Evolutionary conservation across 2,329 filamentous ascomycete species (phyloP).

Genomic region (Dryadomyces quercus-mongolicae): DNA sequence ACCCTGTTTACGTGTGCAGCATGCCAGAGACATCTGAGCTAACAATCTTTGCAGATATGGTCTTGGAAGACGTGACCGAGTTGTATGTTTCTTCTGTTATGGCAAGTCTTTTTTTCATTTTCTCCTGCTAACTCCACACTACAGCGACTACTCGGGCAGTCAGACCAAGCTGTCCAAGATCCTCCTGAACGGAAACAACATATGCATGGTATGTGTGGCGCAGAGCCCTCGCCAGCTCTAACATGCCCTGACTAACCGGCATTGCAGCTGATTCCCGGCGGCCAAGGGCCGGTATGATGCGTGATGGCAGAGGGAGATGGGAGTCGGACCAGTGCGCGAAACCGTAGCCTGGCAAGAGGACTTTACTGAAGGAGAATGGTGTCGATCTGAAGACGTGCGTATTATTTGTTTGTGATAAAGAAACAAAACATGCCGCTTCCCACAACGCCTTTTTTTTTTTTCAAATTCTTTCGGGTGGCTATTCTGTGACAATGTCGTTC

Average conservation of each 20-base stretch:
- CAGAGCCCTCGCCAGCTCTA: too few species aligned
- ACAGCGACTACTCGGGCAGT: conserved; percentile 78
- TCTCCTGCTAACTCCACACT: not conserved
- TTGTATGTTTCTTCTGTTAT: conserved; percentile 46
- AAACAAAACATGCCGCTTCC: not conserved
- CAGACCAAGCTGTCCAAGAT: conserved; percentile 90
- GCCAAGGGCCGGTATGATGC: conserved; percentile 48
- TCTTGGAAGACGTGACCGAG: conserved; percentile 92
- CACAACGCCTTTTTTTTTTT: not conserved
- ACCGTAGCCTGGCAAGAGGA: too few species aligned
- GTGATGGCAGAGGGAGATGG: not conserved
- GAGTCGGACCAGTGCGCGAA: too few species aligned
- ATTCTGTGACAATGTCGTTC: not conserved
- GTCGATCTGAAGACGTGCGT: not conserved
- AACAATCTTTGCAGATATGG: conserved; percentile 62
- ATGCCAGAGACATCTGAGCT: conserved; percentile 11
- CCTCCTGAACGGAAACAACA: conserved; percentile 92
- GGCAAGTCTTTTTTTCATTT: not conserved
- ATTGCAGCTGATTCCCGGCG: conserved; percentile 59
- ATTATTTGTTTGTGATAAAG: not conserved
- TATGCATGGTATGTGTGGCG: conserved; percentile 74
- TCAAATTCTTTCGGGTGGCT: not conserved
- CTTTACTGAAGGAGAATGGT: too few species aligned
- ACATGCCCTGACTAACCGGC: too few species aligned
- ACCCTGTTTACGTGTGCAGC: not conserved